A percentile compares a stretch with the other conserved stretches of the same genome.
Evolutionary conservation across 331 rosid genomes (phyloP).

Genomic region (Arachis monticola): DNA sequence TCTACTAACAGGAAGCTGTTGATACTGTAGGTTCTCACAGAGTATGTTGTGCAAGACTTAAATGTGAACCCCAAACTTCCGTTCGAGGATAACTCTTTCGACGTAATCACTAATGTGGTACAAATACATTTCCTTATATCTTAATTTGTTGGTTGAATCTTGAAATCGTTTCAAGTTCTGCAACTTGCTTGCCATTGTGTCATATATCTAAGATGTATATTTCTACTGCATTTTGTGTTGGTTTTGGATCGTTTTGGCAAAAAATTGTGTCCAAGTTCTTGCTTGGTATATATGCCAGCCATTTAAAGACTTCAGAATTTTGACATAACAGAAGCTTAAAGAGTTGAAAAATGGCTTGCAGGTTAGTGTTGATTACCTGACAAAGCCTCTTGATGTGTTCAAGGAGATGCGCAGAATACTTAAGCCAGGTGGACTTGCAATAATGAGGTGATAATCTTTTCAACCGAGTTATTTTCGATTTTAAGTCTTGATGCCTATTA

Average conservation of each 20-base stretch:
- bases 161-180: constrained; percentile 25
- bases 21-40: constrained; percentile 72
- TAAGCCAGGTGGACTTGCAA: constrained; percentile 82
- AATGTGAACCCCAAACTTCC: constrained; percentile 73
- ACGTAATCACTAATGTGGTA: constrained; percentile 80
- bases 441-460: constrained; percentile 63
- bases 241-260: neutral
- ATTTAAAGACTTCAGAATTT: constrained; percentile 8
- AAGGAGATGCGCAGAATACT: constrained; percentile 75
- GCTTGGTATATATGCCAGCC: constrained; percentile 9
- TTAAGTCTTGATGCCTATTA: constrained; percentile 3
- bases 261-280: constrained; percentile 20
- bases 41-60: constrained; percentile 70
- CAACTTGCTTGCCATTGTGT: constrained; percentile 12
- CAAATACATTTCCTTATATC: constrained; percentile 11
- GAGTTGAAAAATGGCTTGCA: constrained; percentile 42
- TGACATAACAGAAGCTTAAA: neutral
- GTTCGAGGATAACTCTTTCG: constrained; percentile 73
- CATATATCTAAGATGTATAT: neutral
- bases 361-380: constrained; percentile 87
- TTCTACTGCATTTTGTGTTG: neutral
- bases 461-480: constrained; percentile 2
- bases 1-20: constrained; percentile 27
- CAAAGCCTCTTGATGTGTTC: constrained; percentile 80
- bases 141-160: neutral